phyloP scores from a whole-genome alignment of 208 protist genomes.

The Trypanosoma scelopori region DNA sequence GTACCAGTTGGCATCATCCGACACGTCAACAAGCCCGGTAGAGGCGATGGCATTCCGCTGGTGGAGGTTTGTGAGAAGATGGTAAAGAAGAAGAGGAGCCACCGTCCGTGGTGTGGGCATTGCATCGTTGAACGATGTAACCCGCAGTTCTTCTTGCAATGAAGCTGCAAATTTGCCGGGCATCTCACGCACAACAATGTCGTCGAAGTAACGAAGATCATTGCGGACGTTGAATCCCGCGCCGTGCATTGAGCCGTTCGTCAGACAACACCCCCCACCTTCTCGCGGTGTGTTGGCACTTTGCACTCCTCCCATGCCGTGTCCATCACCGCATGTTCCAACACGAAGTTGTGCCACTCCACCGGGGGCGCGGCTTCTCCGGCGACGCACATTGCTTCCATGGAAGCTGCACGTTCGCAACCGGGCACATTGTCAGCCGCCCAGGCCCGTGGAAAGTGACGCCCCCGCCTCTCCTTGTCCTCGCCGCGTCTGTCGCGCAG shows the following conservation, averaged over 20 bases:
- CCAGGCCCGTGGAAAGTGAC: conserved; percentile 88
- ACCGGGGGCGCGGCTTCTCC: conserved; percentile 74
- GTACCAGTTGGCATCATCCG: conserved; percentile 32
- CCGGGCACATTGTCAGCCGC: conserved; percentile 87
- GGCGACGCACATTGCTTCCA: conserved; percentile 54
- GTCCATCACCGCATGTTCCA: conserved; percentile 80
- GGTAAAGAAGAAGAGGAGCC: conserved; percentile 23
- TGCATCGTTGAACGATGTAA: conserved; percentile 3
- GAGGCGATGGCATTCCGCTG: conserved; percentile 15
- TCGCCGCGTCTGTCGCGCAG: conserved; percentile 54
- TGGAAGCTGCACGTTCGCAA: conserved; percentile 71
- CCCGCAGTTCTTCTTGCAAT: conserved; percentile 43
- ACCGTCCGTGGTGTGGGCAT: conserved; percentile 13
- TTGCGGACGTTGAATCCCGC: conserved; percentile 72
- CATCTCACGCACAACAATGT: conserved; percentile 88
- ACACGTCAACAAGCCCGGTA: conserved; percentile 38
- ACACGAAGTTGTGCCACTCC: conserved; percentile 75
- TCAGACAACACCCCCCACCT: conserved; percentile 80
- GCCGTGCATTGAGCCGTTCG: conserved; percentile 74
- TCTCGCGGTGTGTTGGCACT: conserved; percentile 63
- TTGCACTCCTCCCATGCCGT: conserved; percentile 47
- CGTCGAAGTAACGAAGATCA: conserved; percentile 67
- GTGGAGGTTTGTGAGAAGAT: conserved; percentile 48
- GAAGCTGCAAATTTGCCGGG: conserved; percentile 64
- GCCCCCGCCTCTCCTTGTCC: conserved; percentile 75